Evolutionary conservation across 257 asterid genomes (phyloP).

Genomic region (Plantago ovata): DNA sequence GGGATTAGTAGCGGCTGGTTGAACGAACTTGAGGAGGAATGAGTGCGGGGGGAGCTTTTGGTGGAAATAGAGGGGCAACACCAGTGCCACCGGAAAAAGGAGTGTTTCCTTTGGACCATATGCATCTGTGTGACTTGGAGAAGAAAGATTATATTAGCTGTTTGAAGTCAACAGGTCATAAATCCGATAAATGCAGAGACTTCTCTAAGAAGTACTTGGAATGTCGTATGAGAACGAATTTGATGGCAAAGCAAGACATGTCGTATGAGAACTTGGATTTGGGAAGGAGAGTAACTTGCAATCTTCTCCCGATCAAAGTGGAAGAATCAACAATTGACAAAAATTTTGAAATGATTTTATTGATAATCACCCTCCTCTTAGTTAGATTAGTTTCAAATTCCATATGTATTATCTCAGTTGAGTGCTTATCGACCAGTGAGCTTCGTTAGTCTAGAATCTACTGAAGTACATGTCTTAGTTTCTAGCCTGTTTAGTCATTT

Average conservation of each 20-base stretch:
- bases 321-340: neutral
- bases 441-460: too few relatives aligned
- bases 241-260: slow-evolving; percentile 98
- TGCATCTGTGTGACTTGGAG: slow-evolving; percentile 91
- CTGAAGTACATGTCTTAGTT: too few relatives aligned
- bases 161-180: slow-evolving; percentile 66
- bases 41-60: slow-evolving; percentile 80
- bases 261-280: slow-evolving; percentile 21
- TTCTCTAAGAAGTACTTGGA: slow-evolving; percentile 79
- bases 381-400: neutral
- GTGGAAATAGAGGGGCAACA: slow-evolving; percentile 93
- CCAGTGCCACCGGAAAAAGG: slow-evolving; percentile 97
- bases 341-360: neutral
- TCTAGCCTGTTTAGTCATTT: too few relatives aligned
- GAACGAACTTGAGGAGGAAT: too few relatives aligned
- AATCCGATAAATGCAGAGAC: slow-evolving; percentile 72
- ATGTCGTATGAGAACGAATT: slow-evolving; percentile 96
- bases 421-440: too few relatives aligned
- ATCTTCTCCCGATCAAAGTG: neutral
- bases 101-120: slow-evolving; percentile 88
- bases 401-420: too few relatives aligned
- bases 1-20: too few relatives aligned
- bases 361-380: neutral
- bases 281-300: neutral
- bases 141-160: slow-evolving; percentile 83